A percentile compares a stretch with the other conserved stretches of the same genome.
Evolutionary conservation across 805 yeast genomes (phyloP).

Genomic region (Nakazawaea peltata): DNA sequence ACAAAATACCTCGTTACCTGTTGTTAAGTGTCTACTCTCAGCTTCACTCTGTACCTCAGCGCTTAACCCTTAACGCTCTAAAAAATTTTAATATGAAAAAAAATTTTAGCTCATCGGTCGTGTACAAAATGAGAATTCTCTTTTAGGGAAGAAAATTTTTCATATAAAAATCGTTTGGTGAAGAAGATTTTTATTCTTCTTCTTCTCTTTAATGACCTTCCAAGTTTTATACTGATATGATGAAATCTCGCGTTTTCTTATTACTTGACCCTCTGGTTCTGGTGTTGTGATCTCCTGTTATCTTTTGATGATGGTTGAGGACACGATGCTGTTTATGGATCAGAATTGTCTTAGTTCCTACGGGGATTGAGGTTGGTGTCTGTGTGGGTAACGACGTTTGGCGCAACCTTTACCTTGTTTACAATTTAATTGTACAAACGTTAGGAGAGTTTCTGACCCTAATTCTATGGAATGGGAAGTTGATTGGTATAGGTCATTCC

Average conservation of each 20-base stretch:
- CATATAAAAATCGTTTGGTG: not conserved
- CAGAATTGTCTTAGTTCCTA: slow-evolving; percentile 3
- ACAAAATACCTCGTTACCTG: not conserved
- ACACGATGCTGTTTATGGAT: not conserved
- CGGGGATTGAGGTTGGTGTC: slow-evolving; percentile 8
- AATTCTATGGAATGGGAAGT: too few species aligned
- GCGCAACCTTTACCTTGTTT: slow-evolving; percentile 11
- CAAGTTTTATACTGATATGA: slow-evolving; percentile 57
- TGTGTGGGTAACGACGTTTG: slow-evolving; percentile 11
- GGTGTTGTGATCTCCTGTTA: too few species aligned
- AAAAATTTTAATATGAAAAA: too few species aligned
- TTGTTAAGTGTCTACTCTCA: too few species aligned
- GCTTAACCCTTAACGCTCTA: too few species aligned
- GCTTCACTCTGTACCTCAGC: too few species aligned
- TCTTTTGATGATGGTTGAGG: too few species aligned
- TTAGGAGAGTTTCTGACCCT: slow-evolving; percentile 11
- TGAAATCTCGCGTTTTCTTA: slow-evolving; percentile 47
- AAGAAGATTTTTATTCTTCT: slow-evolving; percentile 8
- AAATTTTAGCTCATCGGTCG: too few species aligned
- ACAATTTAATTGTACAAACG: slow-evolving; percentile 8
- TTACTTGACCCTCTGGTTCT: slow-evolving; percentile 9
- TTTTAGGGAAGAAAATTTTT: too few species aligned
- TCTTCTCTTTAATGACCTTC: slow-evolving; percentile 41
- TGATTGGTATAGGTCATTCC: too few species aligned
- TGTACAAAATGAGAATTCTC: too few species aligned